These are phyloP conservation scores for Xylaria hypoxylon DNA, from an alignment of 2,329 filamentous ascomycete species.

Conservation along the genomic window DNA sequence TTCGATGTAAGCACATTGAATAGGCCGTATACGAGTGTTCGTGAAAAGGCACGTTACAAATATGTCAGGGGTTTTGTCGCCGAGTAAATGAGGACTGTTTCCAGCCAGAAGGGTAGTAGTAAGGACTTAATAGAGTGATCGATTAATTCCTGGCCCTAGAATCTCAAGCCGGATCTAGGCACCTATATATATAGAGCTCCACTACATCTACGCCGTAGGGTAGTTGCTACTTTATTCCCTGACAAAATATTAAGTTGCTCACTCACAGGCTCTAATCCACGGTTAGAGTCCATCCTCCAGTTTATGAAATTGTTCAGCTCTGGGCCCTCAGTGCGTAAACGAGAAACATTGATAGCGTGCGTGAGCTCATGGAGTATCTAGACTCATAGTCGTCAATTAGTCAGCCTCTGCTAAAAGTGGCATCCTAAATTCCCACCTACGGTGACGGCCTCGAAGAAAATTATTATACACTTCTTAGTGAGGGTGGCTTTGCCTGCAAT, in stretches of 20 bases:
- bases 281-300: not conserved
- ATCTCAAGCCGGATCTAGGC: no score
- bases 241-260: no score
- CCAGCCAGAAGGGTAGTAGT: no score
- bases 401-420: not conserved
- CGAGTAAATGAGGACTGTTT: no score
- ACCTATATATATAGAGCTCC: no score
- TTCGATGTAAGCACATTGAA: not conserved
- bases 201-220: no score
- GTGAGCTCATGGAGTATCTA: constrained; percentile 18
- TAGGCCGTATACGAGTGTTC: not conserved
- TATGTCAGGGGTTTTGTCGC: no score
- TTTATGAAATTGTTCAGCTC: not conserved
- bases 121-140: no score
- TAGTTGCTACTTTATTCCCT: no score
- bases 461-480: constrained; percentile 9
- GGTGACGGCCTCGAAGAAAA: not conserved
- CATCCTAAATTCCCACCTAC: constrained; percentile 1
- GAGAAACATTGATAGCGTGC: not conserved
- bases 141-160: no score
- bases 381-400: not conserved
- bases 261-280: not conserved
- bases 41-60: no score
- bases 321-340: not conserved
- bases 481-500: constrained; percentile 2